Evolutionary conservation across 2,329 filamentous ascomycete genomes (phyloP).

Genomic region (Neocatenulostroma microsporum): DNA sequence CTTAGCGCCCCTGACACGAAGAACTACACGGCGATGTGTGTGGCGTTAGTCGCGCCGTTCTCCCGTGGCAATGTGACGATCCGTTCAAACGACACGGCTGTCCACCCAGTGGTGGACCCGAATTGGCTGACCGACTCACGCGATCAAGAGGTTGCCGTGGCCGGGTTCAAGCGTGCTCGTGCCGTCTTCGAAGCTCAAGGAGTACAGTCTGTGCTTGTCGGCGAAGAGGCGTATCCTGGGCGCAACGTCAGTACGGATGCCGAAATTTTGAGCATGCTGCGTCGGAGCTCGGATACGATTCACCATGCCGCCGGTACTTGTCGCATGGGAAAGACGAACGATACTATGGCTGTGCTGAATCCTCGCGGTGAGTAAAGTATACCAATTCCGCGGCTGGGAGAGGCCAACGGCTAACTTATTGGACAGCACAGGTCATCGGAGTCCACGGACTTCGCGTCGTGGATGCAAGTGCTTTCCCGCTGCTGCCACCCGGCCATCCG

Average conservation of each 20-base stretch:
- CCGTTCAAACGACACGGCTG: conserved; percentile 19
- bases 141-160: conserved; percentile 30
- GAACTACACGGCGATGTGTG: conserved; percentile 28
- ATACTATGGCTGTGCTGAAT: no score
- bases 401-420: no score
- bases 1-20: conserved; percentile 20
- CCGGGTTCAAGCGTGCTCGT: conserved; percentile 23
- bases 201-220: no score
- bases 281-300: no score
- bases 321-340: no score
- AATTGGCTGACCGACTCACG: conserved; percentile 30
- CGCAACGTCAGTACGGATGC: no score
- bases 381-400: no score
- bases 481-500: conserved; percentile 15
- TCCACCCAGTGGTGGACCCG: conserved; percentile 29
- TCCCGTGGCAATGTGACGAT: conserved; percentile 33
- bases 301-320: no score
- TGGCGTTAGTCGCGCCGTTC: conserved; percentile 26
- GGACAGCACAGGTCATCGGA: conserved; percentile 22
- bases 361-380: no score
- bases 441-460: conserved; percentile 9
- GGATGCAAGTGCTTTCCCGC: conserved; percentile 9
- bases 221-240: no score
- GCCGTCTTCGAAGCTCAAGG: conserved; percentile 20
- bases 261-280: no score